Conservation (phyloP, 1,284 basidiomycete genomes). For the Irpex sp. region DNA sequence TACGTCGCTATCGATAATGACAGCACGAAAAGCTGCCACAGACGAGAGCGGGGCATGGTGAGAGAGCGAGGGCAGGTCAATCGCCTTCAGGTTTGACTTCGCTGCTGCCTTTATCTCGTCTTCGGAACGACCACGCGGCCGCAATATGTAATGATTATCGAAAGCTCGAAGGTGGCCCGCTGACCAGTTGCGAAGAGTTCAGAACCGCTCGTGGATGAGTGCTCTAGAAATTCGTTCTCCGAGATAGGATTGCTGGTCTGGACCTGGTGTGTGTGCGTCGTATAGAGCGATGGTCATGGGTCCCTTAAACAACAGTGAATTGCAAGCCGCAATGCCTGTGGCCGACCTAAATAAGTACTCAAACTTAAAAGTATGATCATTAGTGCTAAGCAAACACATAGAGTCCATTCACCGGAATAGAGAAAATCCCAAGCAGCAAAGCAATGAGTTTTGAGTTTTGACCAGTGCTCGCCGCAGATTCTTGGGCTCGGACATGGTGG, state of each 20-base stretch:
- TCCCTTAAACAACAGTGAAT: not conserved
- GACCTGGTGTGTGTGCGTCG: not conserved
- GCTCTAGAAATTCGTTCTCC: not conserved
- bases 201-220: not conserved
- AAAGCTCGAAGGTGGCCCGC: not conserved
- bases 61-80: not conserved
- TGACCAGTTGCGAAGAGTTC: not conserved
- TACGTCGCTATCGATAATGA: not conserved
- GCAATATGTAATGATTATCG: not conserved
- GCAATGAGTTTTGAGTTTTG: too few relatives aligned
- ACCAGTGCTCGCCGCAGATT: too few relatives aligned
- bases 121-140: not conserved
- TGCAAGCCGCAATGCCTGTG: too few relatives aligned
- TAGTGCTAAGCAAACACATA: too few relatives aligned
- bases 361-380: too few relatives aligned
- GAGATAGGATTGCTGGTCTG: not conserved
- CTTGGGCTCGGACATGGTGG: too few relatives aligned
- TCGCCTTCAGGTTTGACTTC: not conserved
- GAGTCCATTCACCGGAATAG: too few relatives aligned
- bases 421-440: too few relatives aligned
- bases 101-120: not conserved
- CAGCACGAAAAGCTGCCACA: not conserved
- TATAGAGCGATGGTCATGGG: not conserved
- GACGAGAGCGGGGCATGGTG: not conserved
- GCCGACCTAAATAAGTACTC: too few relatives aligned